Percentiles rank a stretch among this genome's conserved stretches.
Conservation (phyloP, 768 basidiomycete species). For the Amanita phalloides region DNA sequence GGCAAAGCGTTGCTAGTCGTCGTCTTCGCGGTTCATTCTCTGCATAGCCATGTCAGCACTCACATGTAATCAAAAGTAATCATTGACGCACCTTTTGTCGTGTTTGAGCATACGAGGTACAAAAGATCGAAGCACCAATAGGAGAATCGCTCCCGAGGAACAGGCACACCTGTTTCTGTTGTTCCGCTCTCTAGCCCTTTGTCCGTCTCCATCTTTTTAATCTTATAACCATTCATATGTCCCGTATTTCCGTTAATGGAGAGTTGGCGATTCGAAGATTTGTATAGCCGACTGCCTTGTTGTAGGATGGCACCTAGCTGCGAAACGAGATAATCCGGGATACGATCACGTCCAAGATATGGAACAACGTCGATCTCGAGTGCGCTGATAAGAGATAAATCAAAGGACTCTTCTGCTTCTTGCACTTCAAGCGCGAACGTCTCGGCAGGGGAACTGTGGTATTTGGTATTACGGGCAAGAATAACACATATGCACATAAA, state of each 20-base stretch:
- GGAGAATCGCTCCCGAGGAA: slow-evolving; percentile 77
- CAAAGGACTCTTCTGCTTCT: slow-evolving; percentile 77
- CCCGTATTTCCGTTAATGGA: neutral
- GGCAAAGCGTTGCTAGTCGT: slow-evolving; percentile 61
- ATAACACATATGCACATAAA: neutral
- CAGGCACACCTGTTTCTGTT: slow-evolving; percentile 42
- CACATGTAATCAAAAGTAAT: neutral
- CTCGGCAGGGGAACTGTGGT: slow-evolving; percentile 43
- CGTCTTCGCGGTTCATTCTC: slow-evolving; percentile 51
- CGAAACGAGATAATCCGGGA: slow-evolving; percentile 62
- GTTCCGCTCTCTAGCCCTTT: slow-evolving; percentile 37
- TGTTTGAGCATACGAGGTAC: slow-evolving; percentile 68
- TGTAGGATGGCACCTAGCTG: slow-evolving; percentile 64
- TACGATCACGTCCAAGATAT: slow-evolving; percentile 51
- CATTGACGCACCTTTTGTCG: slow-evolving; percentile 40
- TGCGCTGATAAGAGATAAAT: slow-evolving; percentile 65
- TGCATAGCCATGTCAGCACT: slow-evolving; percentile 14
- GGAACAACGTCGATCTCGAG: slow-evolving; percentile 78
- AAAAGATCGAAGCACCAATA: slow-evolving; percentile 91
- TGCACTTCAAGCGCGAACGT: slow-evolving; percentile 52
- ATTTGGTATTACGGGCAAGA: neutral
- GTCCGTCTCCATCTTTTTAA: slow-evolving; percentile 27
- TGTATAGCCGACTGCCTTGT: slow-evolving; percentile 59
- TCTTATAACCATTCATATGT: slow-evolving; percentile 5
- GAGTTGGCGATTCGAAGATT: slow-evolving; percentile 13